Evolutionary conservation across 768 basidiomycete genomes (phyloP).

Genomic region (Wakefieldia striispora): DNA sequence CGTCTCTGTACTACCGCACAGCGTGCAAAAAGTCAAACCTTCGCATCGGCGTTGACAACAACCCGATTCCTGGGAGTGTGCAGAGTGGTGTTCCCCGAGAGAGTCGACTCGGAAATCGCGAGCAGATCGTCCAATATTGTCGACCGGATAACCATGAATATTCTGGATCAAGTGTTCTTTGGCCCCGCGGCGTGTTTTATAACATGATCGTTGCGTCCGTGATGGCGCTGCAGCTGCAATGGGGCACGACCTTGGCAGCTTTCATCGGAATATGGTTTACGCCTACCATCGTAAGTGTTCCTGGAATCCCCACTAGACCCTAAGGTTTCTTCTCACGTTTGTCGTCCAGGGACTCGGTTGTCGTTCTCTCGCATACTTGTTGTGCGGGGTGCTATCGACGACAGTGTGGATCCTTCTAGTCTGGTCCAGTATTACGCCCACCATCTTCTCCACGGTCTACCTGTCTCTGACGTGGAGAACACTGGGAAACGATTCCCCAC

Average conservation of each 20-base stretch:
- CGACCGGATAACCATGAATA: conserved; percentile 1
- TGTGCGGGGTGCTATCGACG: conserved; percentile 31
- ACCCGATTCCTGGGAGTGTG: not conserved
- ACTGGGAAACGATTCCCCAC: not conserved
- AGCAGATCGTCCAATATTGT: conserved; percentile 24
- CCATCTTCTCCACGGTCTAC: not conserved
- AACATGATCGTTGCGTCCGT: conserved; percentile 32
- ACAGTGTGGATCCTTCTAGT: conserved; percentile 31
- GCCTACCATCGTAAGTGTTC: conserved; percentile 27
- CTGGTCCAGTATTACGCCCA: conserved; percentile 25
- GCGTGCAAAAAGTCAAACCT: conserved; percentile 9
- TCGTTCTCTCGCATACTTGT: conserved; percentile 31
- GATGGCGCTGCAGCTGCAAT: conserved; percentile 31
- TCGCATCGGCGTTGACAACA: conserved; percentile 3
- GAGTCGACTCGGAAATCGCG: conserved; percentile 17
- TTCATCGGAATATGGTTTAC: conserved; percentile 28
- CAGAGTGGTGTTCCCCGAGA: conserved; percentile 2
- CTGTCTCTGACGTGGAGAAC: not conserved
- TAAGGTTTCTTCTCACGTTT: too few relatives aligned
- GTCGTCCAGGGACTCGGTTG: conserved; percentile 32
- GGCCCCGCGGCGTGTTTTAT: conserved; percentile 23
- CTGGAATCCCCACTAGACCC: too few relatives aligned
- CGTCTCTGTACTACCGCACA: conserved; percentile 16
- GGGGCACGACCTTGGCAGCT: conserved; percentile 32
- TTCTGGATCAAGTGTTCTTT: not conserved